phyloP scores from a whole-genome alignment of 2,329 filamentous ascomycete genomes.

The Colletotrichum sp. region DNA sequence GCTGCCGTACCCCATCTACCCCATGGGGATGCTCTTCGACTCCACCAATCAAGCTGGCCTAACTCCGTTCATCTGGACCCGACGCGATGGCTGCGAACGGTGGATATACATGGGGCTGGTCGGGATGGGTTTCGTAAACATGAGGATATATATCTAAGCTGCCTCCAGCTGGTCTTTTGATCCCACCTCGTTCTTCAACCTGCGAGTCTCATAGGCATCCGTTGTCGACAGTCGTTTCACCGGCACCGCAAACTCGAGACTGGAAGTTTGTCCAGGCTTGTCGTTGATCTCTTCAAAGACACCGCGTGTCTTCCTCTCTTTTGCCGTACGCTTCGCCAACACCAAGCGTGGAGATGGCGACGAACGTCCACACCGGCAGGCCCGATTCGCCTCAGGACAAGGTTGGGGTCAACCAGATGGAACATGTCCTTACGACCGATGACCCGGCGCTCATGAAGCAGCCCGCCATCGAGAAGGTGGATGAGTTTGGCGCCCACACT shows the following conservation, averaged over 20 bases:
- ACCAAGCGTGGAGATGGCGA: not conserved
- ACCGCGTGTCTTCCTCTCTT: not conserved
- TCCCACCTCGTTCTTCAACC: not conserved
- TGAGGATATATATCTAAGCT: not conserved
- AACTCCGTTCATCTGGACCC: not conserved
- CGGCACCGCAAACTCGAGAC: not conserved
- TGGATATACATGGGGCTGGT: not conserved
- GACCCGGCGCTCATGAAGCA: slow-evolving; percentile 17
- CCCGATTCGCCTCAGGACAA: slow-evolving; percentile 10
- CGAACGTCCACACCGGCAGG: not conserved
- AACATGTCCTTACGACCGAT: slow-evolving; percentile 5
- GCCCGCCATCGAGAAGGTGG: slow-evolving; percentile 23
- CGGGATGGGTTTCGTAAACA: not conserved
- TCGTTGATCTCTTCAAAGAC: no score
- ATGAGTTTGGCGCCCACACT: slow-evolving; percentile 41
- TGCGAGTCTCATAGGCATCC: not conserved
- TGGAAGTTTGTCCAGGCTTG: not conserved
- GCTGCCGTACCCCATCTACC: slow-evolving; percentile 12
- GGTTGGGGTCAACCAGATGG: slow-evolving; percentile 12
- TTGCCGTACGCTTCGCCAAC: not conserved
- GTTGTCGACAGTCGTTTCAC: not conserved
- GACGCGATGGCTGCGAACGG: not conserved
- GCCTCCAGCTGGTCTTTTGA: not conserved
- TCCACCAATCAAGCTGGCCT: slow-evolving; percentile 10
- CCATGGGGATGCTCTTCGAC: slow-evolving; percentile 5